These are phyloP conservation scores for Ophiostoma himal-ulmi DNA, from an alignment of 2,329 filamentous ascomycete species.

Conservation along the genomic window DNA sequence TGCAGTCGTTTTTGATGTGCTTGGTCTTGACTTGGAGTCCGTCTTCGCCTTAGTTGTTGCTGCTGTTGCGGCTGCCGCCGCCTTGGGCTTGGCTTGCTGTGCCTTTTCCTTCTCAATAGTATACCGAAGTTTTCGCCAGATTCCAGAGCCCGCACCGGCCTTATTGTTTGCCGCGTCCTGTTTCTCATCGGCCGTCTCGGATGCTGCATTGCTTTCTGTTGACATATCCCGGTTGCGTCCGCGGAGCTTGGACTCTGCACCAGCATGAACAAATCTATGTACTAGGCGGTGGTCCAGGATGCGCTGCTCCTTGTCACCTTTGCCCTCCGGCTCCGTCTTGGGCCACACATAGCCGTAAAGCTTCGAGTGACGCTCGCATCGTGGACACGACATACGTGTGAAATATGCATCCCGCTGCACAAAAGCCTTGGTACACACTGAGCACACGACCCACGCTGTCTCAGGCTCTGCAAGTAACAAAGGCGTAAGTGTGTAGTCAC, in stretches of 20 bases:
- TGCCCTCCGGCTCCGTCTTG: slow-evolving; percentile 78
- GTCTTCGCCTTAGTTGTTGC: slow-evolving; percentile 15
- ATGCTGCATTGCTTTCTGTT: background rate
- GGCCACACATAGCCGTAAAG: slow-evolving; percentile 94
- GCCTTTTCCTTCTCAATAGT: slow-evolving; percentile 18
- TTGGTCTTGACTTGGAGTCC: background rate
- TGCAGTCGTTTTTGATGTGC: background rate
- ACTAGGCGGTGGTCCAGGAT: slow-evolving; percentile 81
- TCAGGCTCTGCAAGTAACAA: slow-evolving; percentile 66
- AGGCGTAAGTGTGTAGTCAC: slow-evolving; percentile 78
- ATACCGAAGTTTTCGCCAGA: slow-evolving; percentile 27
- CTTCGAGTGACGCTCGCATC: slow-evolving; percentile 93
- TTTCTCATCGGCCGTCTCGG: background rate
- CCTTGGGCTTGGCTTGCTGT: background rate
- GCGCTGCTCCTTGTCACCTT: slow-evolving; percentile 63
- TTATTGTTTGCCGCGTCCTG: background rate
- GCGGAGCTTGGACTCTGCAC: slow-evolving; percentile 57
- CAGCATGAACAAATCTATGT: slow-evolving; percentile 71
- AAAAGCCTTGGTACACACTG: slow-evolving; percentile 73
- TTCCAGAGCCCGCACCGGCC: slow-evolving; percentile 23
- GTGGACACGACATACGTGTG: slow-evolving; percentile 77
- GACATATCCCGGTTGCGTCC: slow-evolving; percentile 33
- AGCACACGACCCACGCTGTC: slow-evolving; percentile 85
- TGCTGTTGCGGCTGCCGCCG: background rate
- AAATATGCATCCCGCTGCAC: slow-evolving; percentile 85